phyloP scores from a whole-genome alignment of 495 filamentous ascomycete species.

The Umbilicaria muhlenbergii region DNA sequence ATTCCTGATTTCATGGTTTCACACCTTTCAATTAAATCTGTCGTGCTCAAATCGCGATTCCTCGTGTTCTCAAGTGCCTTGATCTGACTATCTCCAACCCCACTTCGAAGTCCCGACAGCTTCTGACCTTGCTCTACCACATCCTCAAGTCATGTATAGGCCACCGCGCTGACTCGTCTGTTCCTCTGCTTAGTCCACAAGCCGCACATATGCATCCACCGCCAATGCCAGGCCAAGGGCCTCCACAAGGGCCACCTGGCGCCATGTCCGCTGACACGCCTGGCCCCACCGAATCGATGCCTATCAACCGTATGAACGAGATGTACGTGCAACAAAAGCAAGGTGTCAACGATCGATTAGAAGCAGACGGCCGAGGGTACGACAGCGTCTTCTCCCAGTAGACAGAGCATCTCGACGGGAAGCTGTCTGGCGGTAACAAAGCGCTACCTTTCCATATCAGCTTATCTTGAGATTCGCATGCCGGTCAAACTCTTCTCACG shows the following conservation, averaged over 20 bases:
- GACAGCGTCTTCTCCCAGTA: conserved; percentile 27
- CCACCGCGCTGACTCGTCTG: conserved; percentile 5
- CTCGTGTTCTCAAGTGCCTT: background rate
- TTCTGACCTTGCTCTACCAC: background rate
- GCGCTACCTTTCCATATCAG: no score
- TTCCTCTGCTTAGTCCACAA: conserved; percentile 23
- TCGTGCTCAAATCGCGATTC: no score
- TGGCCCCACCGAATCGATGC: conserved; percentile 26
- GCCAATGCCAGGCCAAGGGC: conserved; percentile 20
- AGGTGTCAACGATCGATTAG: conserved; percentile 27
- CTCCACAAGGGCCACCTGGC: conserved; percentile 26
- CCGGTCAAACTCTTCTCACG: no score
- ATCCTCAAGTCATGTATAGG: background rate
- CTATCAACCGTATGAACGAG: conserved; percentile 28
- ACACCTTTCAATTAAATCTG: no score
- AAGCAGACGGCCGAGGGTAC: conserved; percentile 29
- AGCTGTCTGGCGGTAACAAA: no score
- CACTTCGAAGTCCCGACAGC: conserved; percentile 3
- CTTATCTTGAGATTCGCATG: no score
- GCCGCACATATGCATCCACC: conserved; percentile 32
- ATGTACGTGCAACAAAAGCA: conserved; percentile 28
- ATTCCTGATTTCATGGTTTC: no score
- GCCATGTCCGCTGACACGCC: conserved; percentile 23
- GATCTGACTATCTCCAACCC: conserved; percentile 11
- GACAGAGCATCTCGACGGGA: background rate